Evolutionary conservation across 169 alveolate species (phyloP), one percentile per base, ranked within the genome.

Genomic region (Babesia divergens): DNA sequence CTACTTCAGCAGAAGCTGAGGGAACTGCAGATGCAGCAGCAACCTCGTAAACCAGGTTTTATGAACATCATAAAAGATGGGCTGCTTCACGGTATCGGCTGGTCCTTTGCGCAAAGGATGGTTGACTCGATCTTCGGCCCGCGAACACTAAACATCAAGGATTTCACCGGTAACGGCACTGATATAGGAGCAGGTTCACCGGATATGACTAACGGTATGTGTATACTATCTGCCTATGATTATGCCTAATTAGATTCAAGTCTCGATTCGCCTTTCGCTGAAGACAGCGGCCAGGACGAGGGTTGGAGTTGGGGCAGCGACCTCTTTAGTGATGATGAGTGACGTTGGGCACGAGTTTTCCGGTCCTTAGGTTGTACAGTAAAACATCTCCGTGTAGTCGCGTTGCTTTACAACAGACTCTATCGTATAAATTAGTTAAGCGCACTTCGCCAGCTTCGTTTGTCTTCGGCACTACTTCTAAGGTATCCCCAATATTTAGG

Each of bases 221-320:
- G 54, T 22, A 16, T 35, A 22, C 0, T 0, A 6, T n/a, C n/a
- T n/a, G 24, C 1, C 1, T 13, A 26, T 42, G 26, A 3, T 26
- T 20, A 6, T 0, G 3, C 14, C 14, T 14, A 11, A 22, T 8
- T 66, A 47, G 82, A 70, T 35, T 38, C 59, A 35, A 70, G 75
- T 28, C 13, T 8, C 40, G 24, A 26, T 46, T 62, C 72, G 31
- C 65, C 77, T 20, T 70, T 70, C 49, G 53, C 43, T 4, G 72
- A 76, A 14, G 58, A 62, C 66, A 42, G 40, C 13, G 65, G 35
- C 71, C 74, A 76, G 16, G 59, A 62, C 29, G 20, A 44, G 49
- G 85, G 85, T 22, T 76, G 85, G 85, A 76, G 82, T 35, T 76
- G 85, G 85, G 71, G 80, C 35, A 51, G 70, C 42, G 85, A 76